Evolutionary conservation across 75 land plant species (phyloP), one percentile per base, ranked within the genome.

Genomic region (Larix kaempferi): DNA sequence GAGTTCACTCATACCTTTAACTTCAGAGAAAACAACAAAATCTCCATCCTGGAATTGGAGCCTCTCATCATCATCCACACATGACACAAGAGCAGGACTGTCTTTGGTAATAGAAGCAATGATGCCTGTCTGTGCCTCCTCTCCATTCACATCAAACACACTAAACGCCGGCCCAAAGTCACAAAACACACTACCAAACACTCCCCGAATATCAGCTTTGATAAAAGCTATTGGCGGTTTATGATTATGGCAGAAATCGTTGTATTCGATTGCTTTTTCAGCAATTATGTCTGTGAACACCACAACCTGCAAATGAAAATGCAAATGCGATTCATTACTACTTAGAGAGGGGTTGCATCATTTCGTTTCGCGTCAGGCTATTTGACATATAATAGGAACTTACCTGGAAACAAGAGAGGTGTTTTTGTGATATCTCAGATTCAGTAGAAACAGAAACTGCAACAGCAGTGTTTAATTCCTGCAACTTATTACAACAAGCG

Each of bases 21-120:
- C 90, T 82, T 96, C 99, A 52, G 91, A 88, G 78, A 96, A 96
- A 11, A 96, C 84, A 67, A 96, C 99, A 22, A 94, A 81, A 77
- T 96, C 99, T 3, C 99, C 99, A 86, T 96, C 99, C 81, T 96
- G 89, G 79, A 96, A 94, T 65, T 94, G 95, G 71, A 94, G 84
- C 65, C 98, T 81, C 62, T 96, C 99, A 5, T 41, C 44, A 88
- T 96, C 99, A 81, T 96, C 98, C 69, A 94, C 93, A 85, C 94
- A 96, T 6, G 91, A 87, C 12, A 96, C 91, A 57, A 94, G 82
- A 12, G 99, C 93, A 49, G 97, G 93, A 65, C 86, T 86, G 66
- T 88, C 95, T 79, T 93, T 95, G 66, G 85, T 88, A 59, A 95
- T 85, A 0, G 98, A 93, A 56, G 99, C 99, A 78, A 96, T 88